A percentile compares a stretch with the other conserved stretches of the same genome.
These are phyloP conservation scores for Saitozyma podzolica DNA, from an alignment of 768 basidiomycete species.

Conservation along the genomic window DNA sequence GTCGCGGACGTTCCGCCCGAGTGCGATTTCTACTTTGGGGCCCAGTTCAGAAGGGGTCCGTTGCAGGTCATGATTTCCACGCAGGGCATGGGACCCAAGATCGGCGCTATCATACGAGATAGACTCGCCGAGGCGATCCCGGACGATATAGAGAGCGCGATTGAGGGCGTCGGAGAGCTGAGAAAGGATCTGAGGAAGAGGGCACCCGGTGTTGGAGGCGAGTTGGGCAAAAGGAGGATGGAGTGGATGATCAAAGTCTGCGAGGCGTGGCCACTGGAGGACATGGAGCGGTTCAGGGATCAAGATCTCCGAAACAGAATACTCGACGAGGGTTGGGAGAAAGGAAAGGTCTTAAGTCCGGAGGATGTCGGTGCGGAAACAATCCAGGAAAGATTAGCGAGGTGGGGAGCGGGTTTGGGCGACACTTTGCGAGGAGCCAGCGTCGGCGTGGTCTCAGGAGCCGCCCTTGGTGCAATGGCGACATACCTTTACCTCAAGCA, in stretches of 20 bases:
- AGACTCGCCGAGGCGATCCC: conserved; percentile 70
- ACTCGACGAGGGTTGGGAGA: conserved; percentile 85
- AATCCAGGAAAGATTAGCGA: neutral
- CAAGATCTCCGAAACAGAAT: conserved; percentile 65
- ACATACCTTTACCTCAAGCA: neutral
- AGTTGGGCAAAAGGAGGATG: conserved; percentile 77
- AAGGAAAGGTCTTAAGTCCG: conserved; percentile 51
- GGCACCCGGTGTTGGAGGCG: conserved; percentile 83
- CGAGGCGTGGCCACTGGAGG: conserved; percentile 79
- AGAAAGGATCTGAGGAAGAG: conserved; percentile 70
- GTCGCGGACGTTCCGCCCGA: conserved; percentile 92
- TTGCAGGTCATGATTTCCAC: conserved; percentile 96
- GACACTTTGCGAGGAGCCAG: conserved; percentile 6
- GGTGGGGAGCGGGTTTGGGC: conserved; percentile 1
- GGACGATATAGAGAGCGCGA: conserved; percentile 70
- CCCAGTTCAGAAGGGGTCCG: conserved; percentile 83
- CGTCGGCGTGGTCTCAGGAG: neutral
- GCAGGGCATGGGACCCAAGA: conserved; percentile 85
- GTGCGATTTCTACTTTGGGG: conserved; percentile 99
- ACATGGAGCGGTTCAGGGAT: conserved; percentile 67
- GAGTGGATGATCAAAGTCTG: conserved; percentile 78
- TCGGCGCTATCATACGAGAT: conserved; percentile 78
- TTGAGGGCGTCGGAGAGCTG: conserved; percentile 74
- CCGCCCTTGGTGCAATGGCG: neutral
- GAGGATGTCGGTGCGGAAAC: conserved; percentile 22